These are phyloP conservation scores for Suillus sp. DNA, from an alignment of 768 basidiomycete genomes.

Conservation along the genomic window DNA sequence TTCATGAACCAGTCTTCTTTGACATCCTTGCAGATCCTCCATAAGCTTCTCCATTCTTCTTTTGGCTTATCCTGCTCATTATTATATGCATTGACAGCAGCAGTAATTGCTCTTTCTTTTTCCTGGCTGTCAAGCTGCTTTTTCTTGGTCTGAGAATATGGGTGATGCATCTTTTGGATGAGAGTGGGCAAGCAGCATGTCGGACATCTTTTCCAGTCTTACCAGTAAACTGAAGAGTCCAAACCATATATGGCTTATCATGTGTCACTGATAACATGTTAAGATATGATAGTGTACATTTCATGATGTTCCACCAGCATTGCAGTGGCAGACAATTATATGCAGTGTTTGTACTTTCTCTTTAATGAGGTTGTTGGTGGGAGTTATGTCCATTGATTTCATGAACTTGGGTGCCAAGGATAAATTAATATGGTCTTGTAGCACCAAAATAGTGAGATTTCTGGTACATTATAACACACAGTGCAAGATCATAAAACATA, in stretches of 20 bases:
- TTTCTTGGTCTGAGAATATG: too few species aligned
- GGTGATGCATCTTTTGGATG: too few species aligned
- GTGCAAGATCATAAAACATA: background rate
- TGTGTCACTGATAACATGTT: too few species aligned
- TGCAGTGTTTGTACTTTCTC: background rate
- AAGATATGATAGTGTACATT: too few species aligned
- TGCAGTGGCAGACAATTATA: too few species aligned
- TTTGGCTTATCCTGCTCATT: slow-evolving; percentile 9
- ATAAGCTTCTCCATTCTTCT: slow-evolving; percentile 2
- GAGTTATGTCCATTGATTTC: background rate
- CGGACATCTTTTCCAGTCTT: too few species aligned
- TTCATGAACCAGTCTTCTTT: slow-evolving; percentile 10
- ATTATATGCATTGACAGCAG: slow-evolving; percentile 5
- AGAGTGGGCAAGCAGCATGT: too few species aligned
- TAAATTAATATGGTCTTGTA: background rate
- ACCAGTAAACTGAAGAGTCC: too few species aligned
- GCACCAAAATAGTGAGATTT: background rate
- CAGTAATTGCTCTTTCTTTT: background rate
- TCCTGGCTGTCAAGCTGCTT: too few species aligned
- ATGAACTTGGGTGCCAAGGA: background rate
- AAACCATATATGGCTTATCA: too few species aligned
- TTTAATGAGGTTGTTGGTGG: background rate
- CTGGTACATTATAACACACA: background rate
- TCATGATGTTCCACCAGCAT: too few species aligned
- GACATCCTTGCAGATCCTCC: slow-evolving; percentile 19